These are phyloP conservation scores for Teunomyces tritomae DNA, from an alignment of 805 yeast genomes.

Conservation along the genomic window DNA sequence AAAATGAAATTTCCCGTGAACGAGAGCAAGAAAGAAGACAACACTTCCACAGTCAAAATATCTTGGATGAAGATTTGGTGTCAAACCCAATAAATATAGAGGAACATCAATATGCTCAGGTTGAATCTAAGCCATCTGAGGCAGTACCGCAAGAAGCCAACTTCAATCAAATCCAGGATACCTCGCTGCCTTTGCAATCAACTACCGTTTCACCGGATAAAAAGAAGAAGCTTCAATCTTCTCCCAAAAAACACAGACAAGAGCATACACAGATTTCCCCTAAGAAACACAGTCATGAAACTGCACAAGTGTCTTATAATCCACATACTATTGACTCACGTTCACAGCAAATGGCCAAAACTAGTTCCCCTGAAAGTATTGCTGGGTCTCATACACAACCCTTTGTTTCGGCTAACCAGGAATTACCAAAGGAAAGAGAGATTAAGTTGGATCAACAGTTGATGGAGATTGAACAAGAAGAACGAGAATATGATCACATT, in stretches of 20 bases:
- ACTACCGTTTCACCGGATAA: not conserved
- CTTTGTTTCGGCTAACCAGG: not conserved
- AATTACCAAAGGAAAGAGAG: not conserved
- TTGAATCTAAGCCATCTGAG: not conserved
- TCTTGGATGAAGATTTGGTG: not conserved
- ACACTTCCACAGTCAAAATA: slow-evolving; percentile 2
- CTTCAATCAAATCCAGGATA: not conserved
- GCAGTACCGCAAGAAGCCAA: not conserved
- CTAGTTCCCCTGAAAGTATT: not conserved
- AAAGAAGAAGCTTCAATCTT: not conserved
- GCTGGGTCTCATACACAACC: not conserved
- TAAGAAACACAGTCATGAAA: not conserved
- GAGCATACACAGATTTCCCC: not conserved
- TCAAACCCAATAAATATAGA: not conserved
- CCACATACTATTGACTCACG: not conserved
- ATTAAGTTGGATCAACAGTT: not conserved
- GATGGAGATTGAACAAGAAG: slow-evolving; percentile 4
- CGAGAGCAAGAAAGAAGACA: not conserved
- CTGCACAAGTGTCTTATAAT: not conserved
- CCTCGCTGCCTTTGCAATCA: slow-evolving; percentile 1
- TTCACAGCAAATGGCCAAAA: not conserved
- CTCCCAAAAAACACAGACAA: not conserved
- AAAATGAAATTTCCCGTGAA: slow-evolving; percentile 25
- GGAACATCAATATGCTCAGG: not conserved
- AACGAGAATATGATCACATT: not conserved